Base-by-base conservation (phyloP, 345 rosid genomes). In the Cardiospermum halicacabum region DNA sequence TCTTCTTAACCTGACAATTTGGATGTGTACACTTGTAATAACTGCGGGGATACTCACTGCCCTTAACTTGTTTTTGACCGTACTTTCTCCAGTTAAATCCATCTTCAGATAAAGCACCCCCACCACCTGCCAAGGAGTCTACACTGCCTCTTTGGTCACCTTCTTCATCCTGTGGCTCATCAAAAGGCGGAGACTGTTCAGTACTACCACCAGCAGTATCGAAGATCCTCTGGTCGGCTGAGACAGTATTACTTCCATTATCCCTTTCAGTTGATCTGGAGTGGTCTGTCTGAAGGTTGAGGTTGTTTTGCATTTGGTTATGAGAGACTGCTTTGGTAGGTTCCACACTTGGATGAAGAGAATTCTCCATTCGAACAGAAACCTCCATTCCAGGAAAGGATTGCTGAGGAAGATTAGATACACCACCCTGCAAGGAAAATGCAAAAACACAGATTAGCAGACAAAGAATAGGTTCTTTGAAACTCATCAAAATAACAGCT, bases 51-150 rank as follows among this genome's bases (percentile, higher is more conserved):
- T 88, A 91, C 71, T 91, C 97, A 18, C 99, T 89, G 36, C 99
- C 99, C 73, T 91, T 94, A 0, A 94, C 97, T 66, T 89, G 84
- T 77, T 94, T 94, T 67, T 94, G 99, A 39, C 99, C 99, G 26
- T 94, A 94, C 70, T 94, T 94, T 76, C 97, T 81, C 97, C 97
- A 93, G 71, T 93, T 93, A 62, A 81, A 93, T 68, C 96, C 99
- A 74, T 94, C 97, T 37, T 94, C 95, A 9, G 95, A 85, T 25
- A 88, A 91, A 2, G 81, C 85, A 57, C 72, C 77, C 24, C 77
- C 78, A 58, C 69, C 74, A 57, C 83, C 91, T 47, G 79, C 80
- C 56, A 72, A 22, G 58, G 68, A 72, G 66, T 86, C 94, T 26
- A 76, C 85, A 26, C 79, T 50, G n/a, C 75, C 84, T 80, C 82